These are phyloP conservation scores for Colletotrichum sp. DNA, from an alignment of 2,329 filamentous ascomycete species.

Conservation along the genomic window DNA sequence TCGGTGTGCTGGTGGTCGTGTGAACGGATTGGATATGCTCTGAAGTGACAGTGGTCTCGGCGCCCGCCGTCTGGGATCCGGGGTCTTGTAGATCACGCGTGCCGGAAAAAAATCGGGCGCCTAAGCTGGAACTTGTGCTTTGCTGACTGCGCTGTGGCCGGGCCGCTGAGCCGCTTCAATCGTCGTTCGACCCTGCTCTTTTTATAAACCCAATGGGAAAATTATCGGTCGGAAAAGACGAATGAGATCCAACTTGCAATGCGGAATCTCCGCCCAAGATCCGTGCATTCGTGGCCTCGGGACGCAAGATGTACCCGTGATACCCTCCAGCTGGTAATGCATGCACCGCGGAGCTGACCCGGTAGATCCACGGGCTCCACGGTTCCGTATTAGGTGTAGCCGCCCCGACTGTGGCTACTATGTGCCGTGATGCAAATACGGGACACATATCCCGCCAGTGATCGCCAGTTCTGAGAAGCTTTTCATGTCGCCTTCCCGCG, in stretches of 20 bases:
- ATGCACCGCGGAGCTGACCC: neutral
- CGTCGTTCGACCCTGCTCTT: neutral
- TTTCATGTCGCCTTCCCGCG: conserved; percentile 27
- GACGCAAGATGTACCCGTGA: neutral
- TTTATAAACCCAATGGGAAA: neutral
- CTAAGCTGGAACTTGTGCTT: neutral
- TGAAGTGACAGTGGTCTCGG: neutral
- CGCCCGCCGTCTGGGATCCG: conserved; percentile 7
- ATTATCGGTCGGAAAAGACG: neutral
- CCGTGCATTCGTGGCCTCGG: neutral
- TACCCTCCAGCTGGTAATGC: neutral
- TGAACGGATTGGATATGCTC: conserved; percentile 10
- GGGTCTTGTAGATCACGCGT: conserved; percentile 6
- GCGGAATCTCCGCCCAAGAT: neutral
- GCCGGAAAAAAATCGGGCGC: conserved; percentile 14
- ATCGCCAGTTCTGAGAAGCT: neutral
- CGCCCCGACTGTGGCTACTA: neutral
- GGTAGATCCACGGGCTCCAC: conserved; percentile 22
- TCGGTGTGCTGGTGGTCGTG: neutral
- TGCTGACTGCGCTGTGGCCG: conserved; percentile 2
- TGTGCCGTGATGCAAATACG: neutral
- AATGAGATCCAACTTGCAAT: neutral
- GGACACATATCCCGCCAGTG: neutral
- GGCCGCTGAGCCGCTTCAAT: conserved; percentile 13
- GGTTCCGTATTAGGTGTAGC: conserved; percentile 13